These are phyloP conservation scores for Coniferiporia sulphurascens DNA, from an alignment of 1,284 basidiomycete genomes.

Conservation along the genomic window DNA sequence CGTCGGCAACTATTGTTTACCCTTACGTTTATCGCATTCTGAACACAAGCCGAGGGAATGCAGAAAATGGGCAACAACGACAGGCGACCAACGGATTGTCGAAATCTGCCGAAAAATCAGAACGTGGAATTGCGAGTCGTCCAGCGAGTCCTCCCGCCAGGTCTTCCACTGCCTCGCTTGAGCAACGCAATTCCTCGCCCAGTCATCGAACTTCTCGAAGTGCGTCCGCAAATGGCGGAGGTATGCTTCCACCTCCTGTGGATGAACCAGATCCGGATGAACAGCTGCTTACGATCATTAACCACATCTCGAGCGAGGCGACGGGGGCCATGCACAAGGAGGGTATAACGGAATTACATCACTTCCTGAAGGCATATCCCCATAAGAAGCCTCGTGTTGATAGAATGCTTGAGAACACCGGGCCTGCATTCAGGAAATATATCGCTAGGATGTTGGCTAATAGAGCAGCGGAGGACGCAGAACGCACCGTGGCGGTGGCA, in stretches of 20 bases:
- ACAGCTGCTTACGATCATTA: slow-evolving; percentile 79
- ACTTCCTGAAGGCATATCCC: slow-evolving; percentile 90
- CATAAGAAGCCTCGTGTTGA: slow-evolving; percentile 84
- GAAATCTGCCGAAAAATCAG: slow-evolving; percentile 6
- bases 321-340: slow-evolving; percentile 80
- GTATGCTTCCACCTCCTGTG: slow-evolving; percentile 41
- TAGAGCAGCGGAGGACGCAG: slow-evolving; percentile 80
- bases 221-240: slow-evolving; percentile 49
- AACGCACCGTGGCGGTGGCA: slow-evolving; percentile 69
- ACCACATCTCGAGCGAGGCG: slow-evolving; percentile 85
- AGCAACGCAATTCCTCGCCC: slow-evolving; percentile 48
- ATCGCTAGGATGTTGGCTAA: slow-evolving; percentile 78
- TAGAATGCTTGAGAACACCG: slow-evolving; percentile 77
- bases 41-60: slow-evolving; percentile 54
- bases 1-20: slow-evolving; percentile 77
- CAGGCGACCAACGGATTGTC: slow-evolving; percentile 16
- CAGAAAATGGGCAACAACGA: slow-evolving; percentile 28
- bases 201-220: slow-evolving; percentile 65
- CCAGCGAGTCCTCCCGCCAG: slow-evolving; percentile 15
- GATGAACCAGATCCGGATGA: slow-evolving; percentile 80
- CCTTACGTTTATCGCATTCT: slow-evolving; percentile 84
- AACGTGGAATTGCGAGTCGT: slow-evolving; percentile 10
- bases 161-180: slow-evolving; percentile 37
- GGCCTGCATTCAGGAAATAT: slow-evolving; percentile 79
- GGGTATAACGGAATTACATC: slow-evolving; percentile 93